Conservation (phyloP, 2,329 filamentous ascomycete genomes). For the Phialocephala sp. region DNA sequence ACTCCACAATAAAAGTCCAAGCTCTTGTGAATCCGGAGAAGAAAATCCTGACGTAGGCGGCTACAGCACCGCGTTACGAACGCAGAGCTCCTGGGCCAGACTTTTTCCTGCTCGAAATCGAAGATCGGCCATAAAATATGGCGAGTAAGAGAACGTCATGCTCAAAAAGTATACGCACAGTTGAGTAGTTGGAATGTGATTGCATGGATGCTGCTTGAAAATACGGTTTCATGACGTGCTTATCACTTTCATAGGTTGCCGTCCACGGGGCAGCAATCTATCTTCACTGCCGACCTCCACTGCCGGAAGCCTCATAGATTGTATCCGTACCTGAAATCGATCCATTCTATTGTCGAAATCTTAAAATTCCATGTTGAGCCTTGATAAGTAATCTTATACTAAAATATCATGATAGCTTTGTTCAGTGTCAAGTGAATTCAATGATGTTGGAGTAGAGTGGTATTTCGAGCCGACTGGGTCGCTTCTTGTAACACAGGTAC, state of each 20-base stretch:
- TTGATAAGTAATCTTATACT: too few species aligned
- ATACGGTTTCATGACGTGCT: slow-evolving; percentile 8
- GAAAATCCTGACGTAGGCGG: slow-evolving; percentile 19
- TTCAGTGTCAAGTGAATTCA: too few species aligned
- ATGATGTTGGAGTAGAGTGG: too few species aligned
- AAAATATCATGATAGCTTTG: too few species aligned
- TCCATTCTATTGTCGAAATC: not conserved
- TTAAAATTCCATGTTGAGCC: not conserved
- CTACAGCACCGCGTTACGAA: slow-evolving; percentile 10
- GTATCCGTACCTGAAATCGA: slow-evolving; percentile 4
- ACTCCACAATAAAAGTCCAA: slow-evolving; percentile 14
- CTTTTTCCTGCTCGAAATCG: not conserved
- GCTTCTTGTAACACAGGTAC: too few species aligned
- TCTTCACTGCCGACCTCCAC: slow-evolving; percentile 5
- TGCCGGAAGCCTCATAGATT: slow-evolving; percentile 3
- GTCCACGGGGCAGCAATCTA: not conserved
- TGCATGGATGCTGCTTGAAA: not conserved
- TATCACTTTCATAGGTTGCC: slow-evolving; percentile 4
- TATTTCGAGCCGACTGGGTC: too few species aligned
- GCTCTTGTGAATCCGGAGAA: slow-evolving; percentile 13
- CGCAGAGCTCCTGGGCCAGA: not conserved
- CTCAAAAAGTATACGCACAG: not conserved
- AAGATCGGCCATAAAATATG: not conserved
- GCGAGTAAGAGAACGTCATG: not conserved
- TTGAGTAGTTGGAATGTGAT: not conserved